These are phyloP conservation scores for Debaryomyces coudertii DNA, from an alignment of 1,139 yeast genomes.

Conservation along the genomic window DNA sequence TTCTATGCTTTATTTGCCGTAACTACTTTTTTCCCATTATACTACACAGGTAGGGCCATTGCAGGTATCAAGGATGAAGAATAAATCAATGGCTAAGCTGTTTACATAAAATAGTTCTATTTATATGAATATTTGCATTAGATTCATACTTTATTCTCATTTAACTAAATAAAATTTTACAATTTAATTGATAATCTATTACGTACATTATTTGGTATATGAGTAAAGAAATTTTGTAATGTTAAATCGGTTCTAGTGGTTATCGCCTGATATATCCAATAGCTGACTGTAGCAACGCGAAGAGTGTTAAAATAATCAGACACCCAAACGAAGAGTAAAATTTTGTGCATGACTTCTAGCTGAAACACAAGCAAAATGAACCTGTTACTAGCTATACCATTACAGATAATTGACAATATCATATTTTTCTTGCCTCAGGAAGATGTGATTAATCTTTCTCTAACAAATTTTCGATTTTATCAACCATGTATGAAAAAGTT, in stretches of 20 bases:
- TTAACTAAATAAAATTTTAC: constrained; percentile 3
- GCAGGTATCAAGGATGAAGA: constrained; percentile 64
- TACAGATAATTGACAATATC: constrained; percentile 19
- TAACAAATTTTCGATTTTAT: constrained; percentile 41
- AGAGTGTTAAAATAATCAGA: background rate
- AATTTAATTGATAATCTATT: background rate
- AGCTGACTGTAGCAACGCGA: background rate
- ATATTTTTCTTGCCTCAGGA: constrained; percentile 38
- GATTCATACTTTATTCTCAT: constrained; percentile 9
- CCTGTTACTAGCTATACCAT: constrained; percentile 20
- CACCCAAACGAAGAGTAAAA: no score
- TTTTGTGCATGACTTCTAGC: background rate
- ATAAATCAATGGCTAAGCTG: constrained; percentile 6
- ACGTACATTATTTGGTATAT: background rate
- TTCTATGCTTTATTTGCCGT: constrained; percentile 84
- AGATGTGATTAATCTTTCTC: constrained; percentile 36
- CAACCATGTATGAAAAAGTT: constrained; percentile 36
- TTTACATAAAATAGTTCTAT: constrained; percentile 1
- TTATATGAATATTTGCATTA: constrained; percentile 7
- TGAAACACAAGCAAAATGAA: background rate
- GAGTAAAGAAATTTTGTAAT: background rate
- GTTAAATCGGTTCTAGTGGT: constrained; percentile 6
- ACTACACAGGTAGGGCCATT: constrained; percentile 79
- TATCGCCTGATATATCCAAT: background rate
- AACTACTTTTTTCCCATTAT: constrained; percentile 69